These are phyloP conservation scores for Gremmenia infestans DNA, from an alignment of 2,329 filamentous ascomycete species.

Conservation along the genomic window DNA sequence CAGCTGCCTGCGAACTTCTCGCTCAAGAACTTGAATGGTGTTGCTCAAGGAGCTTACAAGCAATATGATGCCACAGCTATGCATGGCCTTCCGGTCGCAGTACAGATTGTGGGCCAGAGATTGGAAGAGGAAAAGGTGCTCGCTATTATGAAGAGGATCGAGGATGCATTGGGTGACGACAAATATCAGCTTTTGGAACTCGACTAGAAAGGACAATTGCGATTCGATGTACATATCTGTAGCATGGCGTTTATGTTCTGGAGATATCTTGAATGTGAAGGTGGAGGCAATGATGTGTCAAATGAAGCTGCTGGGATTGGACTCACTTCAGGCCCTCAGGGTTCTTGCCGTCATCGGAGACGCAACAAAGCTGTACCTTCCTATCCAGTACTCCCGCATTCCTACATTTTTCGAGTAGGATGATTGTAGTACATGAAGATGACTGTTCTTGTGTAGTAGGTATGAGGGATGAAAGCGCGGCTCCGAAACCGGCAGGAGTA, in stretches of 20 bases:
- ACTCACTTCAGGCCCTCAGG: background rate
- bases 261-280: background rate
- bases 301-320: background rate
- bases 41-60: slow-evolving; percentile 79
- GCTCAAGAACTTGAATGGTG: slow-evolving; percentile 64
- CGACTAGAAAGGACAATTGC: slow-evolving; percentile 15
- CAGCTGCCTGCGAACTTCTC: slow-evolving; percentile 58
- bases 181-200: slow-evolving; percentile 47
- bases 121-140: slow-evolving; percentile 33
- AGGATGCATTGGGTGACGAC: slow-evolving; percentile 62
- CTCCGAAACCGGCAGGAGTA: slow-evolving; percentile 13
- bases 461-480: background rate
- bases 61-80: slow-evolving; percentile 78
- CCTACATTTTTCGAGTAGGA: background rate
- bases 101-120: slow-evolving; percentile 39
- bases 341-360: background rate
- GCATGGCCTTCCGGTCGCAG: slow-evolving; percentile 81
- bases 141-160: slow-evolving; percentile 46
- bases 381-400: background rate
- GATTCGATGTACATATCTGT: background rate
- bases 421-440: background rate
- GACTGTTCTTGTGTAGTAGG: background rate
- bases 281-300: background rate
- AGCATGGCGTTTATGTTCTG: background rate
- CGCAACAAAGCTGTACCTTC: background rate